These are phyloP conservation scores for Phytopythium aichiense DNA, from an alignment of 352 stramenopile species.

Conservation along the genomic window DNA sequence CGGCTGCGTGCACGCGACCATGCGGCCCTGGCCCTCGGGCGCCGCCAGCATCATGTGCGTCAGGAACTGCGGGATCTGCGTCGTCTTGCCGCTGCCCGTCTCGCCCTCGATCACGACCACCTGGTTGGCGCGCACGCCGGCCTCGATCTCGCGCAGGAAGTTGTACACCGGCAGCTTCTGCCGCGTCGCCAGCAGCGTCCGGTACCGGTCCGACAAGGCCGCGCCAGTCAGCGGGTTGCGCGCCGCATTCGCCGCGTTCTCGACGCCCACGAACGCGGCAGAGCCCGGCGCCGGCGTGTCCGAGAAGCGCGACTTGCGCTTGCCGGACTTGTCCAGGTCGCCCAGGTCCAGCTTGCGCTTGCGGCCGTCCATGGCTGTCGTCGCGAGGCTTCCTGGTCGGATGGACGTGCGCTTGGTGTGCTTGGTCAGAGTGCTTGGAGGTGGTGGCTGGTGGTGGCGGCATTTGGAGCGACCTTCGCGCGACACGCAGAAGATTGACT, in stretches of 20 bases:
- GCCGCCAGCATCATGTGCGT: constrained; percentile 55
- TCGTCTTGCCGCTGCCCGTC: constrained; percentile 90
- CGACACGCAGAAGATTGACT: background rate
- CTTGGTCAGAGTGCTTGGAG: background rate
- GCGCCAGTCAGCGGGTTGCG: constrained; percentile 91
- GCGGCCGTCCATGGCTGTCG: constrained; percentile 44
- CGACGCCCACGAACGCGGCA: background rate
- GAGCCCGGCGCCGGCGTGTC: constrained; percentile 21
- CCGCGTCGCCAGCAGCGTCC: constrained; percentile 88
- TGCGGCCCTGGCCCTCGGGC: constrained; percentile 58
- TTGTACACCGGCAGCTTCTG: constrained; percentile 97
- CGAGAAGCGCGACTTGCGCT: constrained; percentile 81
- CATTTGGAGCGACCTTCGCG: background rate
- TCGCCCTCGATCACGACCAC: constrained; percentile 96
- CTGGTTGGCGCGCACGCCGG: constrained; percentile 91
- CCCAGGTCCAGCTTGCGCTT: constrained; percentile 69
- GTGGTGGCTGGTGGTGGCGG: background rate
- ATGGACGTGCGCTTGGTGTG: background rate
- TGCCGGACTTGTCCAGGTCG: constrained; percentile 29
- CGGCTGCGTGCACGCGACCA: constrained; percentile 97
- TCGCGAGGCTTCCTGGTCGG: background rate
- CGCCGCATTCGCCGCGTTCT: background rate
- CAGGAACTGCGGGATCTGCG: constrained; percentile 90
- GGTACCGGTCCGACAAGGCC: constrained; percentile 90
- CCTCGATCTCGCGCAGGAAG: constrained; percentile 97